Evolutionary conservation across 2,329 filamentous ascomycete genomes (phyloP).

Genomic region (Boeremia exigua): DNA sequence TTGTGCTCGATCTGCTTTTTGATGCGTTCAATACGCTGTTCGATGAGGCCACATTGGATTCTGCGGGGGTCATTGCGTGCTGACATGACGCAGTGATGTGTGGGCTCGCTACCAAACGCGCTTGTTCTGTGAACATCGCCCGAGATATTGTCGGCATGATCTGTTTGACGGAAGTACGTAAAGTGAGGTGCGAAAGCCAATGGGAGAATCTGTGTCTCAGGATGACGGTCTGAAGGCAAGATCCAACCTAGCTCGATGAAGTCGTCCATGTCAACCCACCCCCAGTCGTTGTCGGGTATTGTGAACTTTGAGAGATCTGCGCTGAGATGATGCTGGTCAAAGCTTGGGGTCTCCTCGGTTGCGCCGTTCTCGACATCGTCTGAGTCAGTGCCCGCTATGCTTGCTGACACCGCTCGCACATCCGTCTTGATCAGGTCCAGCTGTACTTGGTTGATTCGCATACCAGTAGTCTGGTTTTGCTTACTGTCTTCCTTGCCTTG

Average conservation of each 20-base stretch:
- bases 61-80: slow-evolving; percentile 73
- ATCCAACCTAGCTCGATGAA: slow-evolving; percentile 99
- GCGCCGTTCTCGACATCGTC: slow-evolving; percentile 74
- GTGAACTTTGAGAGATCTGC: slow-evolving; percentile 82
- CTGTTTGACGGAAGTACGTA: slow-evolving; percentile 96
- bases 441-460: slow-evolving; percentile 95
- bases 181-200: slow-evolving; percentile 92
- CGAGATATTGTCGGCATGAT: slow-evolving; percentile 80
- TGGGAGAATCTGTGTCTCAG: slow-evolving; percentile 91
- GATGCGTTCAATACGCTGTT: slow-evolving; percentile 78
- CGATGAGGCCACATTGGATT: slow-evolving; percentile 86
- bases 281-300: slow-evolving; percentile 93
- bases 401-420: slow-evolving; percentile 90
- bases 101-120: slow-evolving; percentile 90
- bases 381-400: slow-evolving; percentile 78
- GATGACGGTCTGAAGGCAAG: slow-evolving; percentile 84
- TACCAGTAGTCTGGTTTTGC: slow-evolving; percentile 82
- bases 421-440: slow-evolving; percentile 91
- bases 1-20: slow-evolving; percentile 80
- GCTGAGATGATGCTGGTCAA: slow-evolving; percentile 58
- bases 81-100: slow-evolving; percentile 95
- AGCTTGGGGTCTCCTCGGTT: slow-evolving; percentile 66
- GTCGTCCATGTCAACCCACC: slow-evolving; percentile 99
- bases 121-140: slow-evolving; percentile 84
- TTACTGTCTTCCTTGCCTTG: slow-evolving; percentile 63